Evolutionary conservation across 2,329 filamentous ascomycete genomes (phyloP).

Genomic region (Cladophialophora psammophila): DNA sequence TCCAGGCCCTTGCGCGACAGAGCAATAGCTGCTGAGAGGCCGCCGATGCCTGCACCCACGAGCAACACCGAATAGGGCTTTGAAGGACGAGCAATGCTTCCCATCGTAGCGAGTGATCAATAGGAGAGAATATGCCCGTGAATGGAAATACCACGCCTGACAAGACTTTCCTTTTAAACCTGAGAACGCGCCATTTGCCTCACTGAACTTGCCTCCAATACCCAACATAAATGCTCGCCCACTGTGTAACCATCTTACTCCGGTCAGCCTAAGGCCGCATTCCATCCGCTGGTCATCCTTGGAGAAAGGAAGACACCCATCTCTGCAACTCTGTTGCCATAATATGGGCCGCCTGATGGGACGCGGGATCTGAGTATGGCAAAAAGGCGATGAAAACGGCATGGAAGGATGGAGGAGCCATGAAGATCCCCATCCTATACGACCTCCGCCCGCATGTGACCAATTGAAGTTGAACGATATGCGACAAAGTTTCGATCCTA

Average conservation of each 20-base stretch:
- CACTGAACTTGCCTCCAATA: background rate
- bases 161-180: background rate
- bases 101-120: slow-evolving; percentile 8
- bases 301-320: background rate
- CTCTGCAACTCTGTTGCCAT: background rate
- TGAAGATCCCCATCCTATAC: background rate
- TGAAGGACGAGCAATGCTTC: slow-evolving; percentile 10
- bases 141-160: background rate
- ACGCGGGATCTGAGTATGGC: background rate
- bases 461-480: background rate
- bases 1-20: slow-evolving; percentile 36
- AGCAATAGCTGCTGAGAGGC: slow-evolving; percentile 41
- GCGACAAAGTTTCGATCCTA: background rate
- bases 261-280: slow-evolving; percentile 1
- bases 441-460: background rate
- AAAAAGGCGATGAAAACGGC: background rate
- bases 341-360: background rate
- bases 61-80: slow-evolving; percentile 12
- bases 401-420: background rate
- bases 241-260: background rate
- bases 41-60: slow-evolving; percentile 35
- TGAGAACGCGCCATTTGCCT: background rate
- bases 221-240: background rate
- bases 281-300: background rate
- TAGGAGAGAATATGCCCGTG: background rate